Base-by-base conservation (phyloP, 1,284 basidiomycete species). In the Naganishia albida region DNA sequence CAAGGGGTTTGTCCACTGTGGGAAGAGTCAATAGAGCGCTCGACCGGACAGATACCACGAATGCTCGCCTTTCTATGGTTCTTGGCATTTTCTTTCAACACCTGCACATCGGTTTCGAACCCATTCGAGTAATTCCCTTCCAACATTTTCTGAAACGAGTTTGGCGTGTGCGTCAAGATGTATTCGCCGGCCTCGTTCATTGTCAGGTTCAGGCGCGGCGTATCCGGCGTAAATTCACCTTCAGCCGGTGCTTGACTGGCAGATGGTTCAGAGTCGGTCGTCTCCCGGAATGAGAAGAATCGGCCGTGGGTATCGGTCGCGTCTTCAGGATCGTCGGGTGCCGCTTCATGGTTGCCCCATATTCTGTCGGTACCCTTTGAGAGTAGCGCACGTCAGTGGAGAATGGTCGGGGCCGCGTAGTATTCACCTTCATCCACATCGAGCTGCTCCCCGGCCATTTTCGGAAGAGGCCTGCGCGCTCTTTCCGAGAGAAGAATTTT, bases 371-470 rank as follows among this genome's bases (percentile, higher is more conserved):
- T 94, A 56, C 94, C 94, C 86, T 93, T 67, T 12, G 28, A 40
- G 23, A 38, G 4, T 10, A 34, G 10, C 6, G 34, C 15, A 38
- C 54, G 13, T 63, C 52, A 65, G 16, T 30, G 50, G 50, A 18
- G 38, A 30, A 28, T 16, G 13, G 34, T 40, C 46, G 18, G 3
- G 20, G 16, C 10, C 46, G 34, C n/a, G 12, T 38, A 52, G 30
- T 44, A 64, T 73, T 44, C 72, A 86, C 89, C 85, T 93, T 93
- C 69, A 92, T 85, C 91, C 91, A 93, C 86, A 94, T 87, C 71
- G 89, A 92, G 18, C 91, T 92, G 68, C 90, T 89, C 44, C 95
- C 95, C 1, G 92, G 91, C 96, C 95, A 99, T 71, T 88, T 90
- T 42, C 93, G 85, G 83, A 99, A 99, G 16, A 99, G 83, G 65